Base-by-base conservation (phyloP, 176 grass and related monocot genomes). In the Phoenix dactylifera region DNA sequence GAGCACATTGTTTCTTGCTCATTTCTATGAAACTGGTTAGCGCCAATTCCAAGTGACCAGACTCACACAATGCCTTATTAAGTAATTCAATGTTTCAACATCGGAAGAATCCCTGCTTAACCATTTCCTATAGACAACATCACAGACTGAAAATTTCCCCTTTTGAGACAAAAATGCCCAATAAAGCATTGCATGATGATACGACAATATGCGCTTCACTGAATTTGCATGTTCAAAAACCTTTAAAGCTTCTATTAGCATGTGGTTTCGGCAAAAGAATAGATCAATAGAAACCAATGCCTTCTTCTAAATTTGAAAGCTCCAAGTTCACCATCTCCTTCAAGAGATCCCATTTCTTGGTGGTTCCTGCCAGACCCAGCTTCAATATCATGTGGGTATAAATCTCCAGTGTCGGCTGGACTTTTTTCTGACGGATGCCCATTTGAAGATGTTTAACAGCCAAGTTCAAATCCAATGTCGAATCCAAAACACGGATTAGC, bases 71-170 rank as follows among this genome's bases (percentile, higher is more conserved):
- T 0, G 24, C 59, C 56, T 73, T 59, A 83, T 88, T 19, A 88
- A 67, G 4, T 63, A 69, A 79, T 88, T 88, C 63, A 88, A 52
- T 22, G 76, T 76, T n/a, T 73, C 79, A 61, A 83, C 72, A 51
- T 83, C 68, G 79, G 85, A 79, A 76, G 72, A 26, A 83, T 62
- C 18, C 76, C 76, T 5, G 68, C 59, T 88, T 88, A 12, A 88
- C 60, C 59, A 88, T 83, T 54, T 83, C 79, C 50, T 73, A 50
- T 83, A 83, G 0, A 29, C 64, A 52, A 64, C 67, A 83, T 69
- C 26, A 57, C 65, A 15, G 69, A 17, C 5, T 16, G 55, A 55
- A 83, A 65, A 6, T 80, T 60, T 66, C 54, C 75, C 68, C 76
- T 28, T 75, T 52, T 54, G 35, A 76, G 54, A 82, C 58, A 16